Base-by-base conservation (phyloP, 2,329 filamentous ascomycete genomes). In the Rachicladosporium sp. region DNA sequence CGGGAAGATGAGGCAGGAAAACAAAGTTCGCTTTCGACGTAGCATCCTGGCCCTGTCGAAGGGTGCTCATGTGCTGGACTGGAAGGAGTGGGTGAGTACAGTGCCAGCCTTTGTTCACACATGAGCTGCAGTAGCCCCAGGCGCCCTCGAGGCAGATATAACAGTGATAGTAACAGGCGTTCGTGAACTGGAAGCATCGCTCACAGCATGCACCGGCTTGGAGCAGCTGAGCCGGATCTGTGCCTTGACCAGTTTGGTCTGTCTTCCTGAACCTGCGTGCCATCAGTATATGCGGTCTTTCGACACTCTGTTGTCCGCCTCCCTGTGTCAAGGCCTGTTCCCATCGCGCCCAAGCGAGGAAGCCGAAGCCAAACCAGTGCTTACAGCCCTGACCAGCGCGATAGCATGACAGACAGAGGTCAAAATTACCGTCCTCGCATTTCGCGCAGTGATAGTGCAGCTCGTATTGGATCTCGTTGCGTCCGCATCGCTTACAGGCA, bases 111-210 rank as follows among this genome's bases (percentile, higher is more conserved):
- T 80, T 78, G 43, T 89, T 88, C 23, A 94, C 85, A 49, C 89
- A 96, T 44, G 71, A 66, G 51, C 88, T 86, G 62, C 89, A 96
- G 57, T 85, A 95, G 0, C 89, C 89, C 88, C 88, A 96, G 55
- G 93, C 88, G 4, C 86, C 89, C 46, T 91, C 78, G 51, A 94
- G 94, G 63, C 89, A 96, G 19, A 71, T 59, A 43, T 82, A 76
- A 58, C 89, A 96, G 46, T 83, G 79, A 89, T 88, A 96, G 61
- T 84, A 93, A 60, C 85, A 91, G 37, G 80, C 74, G 52, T 93
- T 88, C 0, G 85, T 73, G 66, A 77, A 82, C 1, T 73, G 67
- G 11, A 72, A 66, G 57, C 89, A 95, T 35, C 73, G 72, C 30
- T 81, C 76, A 57, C 89, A 96, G 59, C 95, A 95, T 4, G 84